These are phyloP conservation scores for Pichia kluyveri DNA, from an alignment of 805 yeast species.

Conservation along the genomic window DNA sequence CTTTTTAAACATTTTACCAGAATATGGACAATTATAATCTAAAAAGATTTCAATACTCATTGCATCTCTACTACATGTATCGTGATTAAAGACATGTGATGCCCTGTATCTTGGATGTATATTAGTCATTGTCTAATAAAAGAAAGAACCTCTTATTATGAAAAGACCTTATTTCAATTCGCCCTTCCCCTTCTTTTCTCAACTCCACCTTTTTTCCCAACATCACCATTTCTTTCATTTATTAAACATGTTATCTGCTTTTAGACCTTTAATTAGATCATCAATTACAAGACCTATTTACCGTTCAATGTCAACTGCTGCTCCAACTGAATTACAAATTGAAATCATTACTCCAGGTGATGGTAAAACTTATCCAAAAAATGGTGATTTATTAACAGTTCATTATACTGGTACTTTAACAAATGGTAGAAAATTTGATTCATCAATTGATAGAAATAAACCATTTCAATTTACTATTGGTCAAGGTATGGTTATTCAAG, in stretches of 20 bases:
- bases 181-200: neutral
- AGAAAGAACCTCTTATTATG: no score
- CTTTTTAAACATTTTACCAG: constrained; percentile 54
- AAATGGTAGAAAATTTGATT: constrained; percentile 93
- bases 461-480: constrained; percentile 94
- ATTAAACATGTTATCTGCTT: no score
- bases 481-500: constrained; percentile 92
- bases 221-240: no score
- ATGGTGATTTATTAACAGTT: constrained; percentile 84
- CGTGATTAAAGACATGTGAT: constrained; percentile 15
- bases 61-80: neutral
- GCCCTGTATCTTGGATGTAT: constrained; percentile 15
- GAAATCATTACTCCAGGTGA: constrained; percentile 47
- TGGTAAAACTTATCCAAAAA: constrained; percentile 76
- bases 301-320: constrained; percentile 4
- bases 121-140: constrained; percentile 8
- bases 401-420: constrained; percentile 95
- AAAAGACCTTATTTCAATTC: neutral
- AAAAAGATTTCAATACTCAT: constrained; percentile 51
- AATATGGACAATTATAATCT: constrained; percentile 74
- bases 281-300: neutral
- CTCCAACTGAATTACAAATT: constrained; percentile 21
- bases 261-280: neutral
- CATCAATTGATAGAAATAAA: constrained; percentile 89
- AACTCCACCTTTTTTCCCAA: neutral